Base-by-base conservation (phyloP, 768 basidiomycete species). In the Cystobasidium tubakii region DNA sequence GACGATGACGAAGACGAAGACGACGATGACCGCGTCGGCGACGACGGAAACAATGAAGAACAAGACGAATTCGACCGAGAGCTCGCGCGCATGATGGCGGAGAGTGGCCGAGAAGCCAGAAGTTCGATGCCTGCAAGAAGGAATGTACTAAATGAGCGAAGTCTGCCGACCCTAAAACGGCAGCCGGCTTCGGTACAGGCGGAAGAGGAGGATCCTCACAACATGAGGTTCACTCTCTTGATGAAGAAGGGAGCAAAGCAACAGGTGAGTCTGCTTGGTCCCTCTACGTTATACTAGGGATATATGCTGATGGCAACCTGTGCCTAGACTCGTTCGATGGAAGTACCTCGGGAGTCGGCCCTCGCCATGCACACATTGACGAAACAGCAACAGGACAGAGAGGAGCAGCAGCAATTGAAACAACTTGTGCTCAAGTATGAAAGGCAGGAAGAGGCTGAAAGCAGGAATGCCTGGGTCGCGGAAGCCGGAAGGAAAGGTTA, bases 391-490 rank as follows among this genome's bases (percentile, higher is more conserved):
- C 92, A 93, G 80, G 92, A 94, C 82, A 91, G 89, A 82, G 92
- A 91, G 7, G 96, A 99, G 80, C 95, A 98, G 77, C 92, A 98
- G 81, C 91, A 97, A 75, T 83, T 99, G 77, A 99, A 99, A 83
- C 87, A 88, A n/a, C 85, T 98, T 23, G 96, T 96, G 1, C 85
- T 95, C 66, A 86, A 92, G 80, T 93, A 74, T 73, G 79, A 80
- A 44, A 42, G 42, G 19, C 55, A 73, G 19, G 62, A 75, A 39
- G 62, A 75, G 31, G 62, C 34, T 34, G 57, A 64, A 31, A 62
- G 60, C 23, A 27, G 50, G 46, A 73, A 50, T 31, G 34, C 31
- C 10, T 65, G 63, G 63, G 43, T 65, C 7, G 39, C 25, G 6
- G 34, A 39, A 7, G 63, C 63, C 17, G 63, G 63, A 13, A 65